Evolutionary conservation across 2,329 filamentous ascomycete genomes (phyloP).

Genomic region (Fusarium multiceps): DNA sequence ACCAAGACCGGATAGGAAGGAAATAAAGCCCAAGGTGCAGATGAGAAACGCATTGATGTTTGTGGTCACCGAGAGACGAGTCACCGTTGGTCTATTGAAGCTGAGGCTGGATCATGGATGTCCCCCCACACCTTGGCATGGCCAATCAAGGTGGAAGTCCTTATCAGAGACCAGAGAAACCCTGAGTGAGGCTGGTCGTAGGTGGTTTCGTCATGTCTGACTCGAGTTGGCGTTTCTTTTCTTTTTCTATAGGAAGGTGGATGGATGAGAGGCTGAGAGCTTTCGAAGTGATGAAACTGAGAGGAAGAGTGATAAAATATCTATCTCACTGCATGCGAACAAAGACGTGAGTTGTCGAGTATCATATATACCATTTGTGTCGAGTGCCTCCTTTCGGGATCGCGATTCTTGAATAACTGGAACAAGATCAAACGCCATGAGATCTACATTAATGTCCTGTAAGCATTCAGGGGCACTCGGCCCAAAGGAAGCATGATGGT

Average conservation of each 20-base stretch:
- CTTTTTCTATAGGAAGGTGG: constrained; percentile 10
- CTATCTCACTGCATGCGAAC: not conserved
- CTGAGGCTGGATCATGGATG: constrained; percentile 21
- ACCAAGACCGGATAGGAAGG: not conserved
- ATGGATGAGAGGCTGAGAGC: not conserved
- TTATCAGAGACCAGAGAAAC: constrained; percentile 41
- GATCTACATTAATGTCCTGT: constrained; percentile 18
- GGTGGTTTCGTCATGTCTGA: constrained; percentile 28
- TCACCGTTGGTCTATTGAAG: constrained; percentile 17
- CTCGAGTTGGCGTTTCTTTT: constrained; percentile 15
- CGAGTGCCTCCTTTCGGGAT: not conserved
- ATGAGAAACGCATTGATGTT: constrained; percentile 15
- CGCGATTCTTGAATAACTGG: not conserved
- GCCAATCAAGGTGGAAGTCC: constrained; percentile 42
- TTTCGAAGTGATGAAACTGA: not conserved
- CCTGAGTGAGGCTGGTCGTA: constrained; percentile 7
- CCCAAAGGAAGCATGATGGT: constrained; percentile 10
- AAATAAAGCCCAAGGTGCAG: not conserved
- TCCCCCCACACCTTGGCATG: constrained; percentile 36
- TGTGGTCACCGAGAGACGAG: constrained; percentile 3
- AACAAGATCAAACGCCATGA: not conserved
- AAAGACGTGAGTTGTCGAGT: not conserved
- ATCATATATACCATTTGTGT: not conserved
- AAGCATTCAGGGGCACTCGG: constrained; percentile 23
- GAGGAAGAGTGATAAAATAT: not conserved